Base-by-base conservation (phyloP, 2,329 filamentous ascomycete genomes). In the Whalleya microplaca region DNA sequence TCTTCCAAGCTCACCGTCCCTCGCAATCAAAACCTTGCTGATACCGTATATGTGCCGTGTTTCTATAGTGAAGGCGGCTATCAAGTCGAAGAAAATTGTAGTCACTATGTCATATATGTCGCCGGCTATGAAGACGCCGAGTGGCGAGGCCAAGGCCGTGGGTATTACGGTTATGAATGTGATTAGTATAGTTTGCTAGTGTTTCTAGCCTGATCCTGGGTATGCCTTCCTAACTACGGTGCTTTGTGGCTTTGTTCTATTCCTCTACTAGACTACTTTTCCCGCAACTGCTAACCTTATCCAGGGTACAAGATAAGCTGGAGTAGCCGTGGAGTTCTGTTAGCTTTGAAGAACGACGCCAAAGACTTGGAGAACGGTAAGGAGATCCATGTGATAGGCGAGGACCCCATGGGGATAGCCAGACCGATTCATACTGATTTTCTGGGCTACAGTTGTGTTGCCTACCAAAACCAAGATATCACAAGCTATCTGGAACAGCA, bases 91-190 rank as follows among this genome's bases (percentile, higher is more conserved):
- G 90, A 96, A 94, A 84, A 80, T 97, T 79, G 92, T 97, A 58
- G 92, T 97, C 71, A 97, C 94, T 53, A 97, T 93, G 37, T 91
- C 87, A 64, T 97, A 97, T 73, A 90, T 96, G 65, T 96, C 91
- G 3, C 91, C 92, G 3, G 91, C 91, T 64, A 97, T 97, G 92
- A 76, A 88, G 78, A 93, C 93, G 79, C 85, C 97, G 48, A 90
- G 96, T 69, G 80, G 86, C 68, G 80, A 88, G 68, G 86, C 84
- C 73, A 96, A 96, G 84, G 89, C 89, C 61, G 94, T 93, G 21
- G 93, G 92, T 60, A 97, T 97, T 73, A 96, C 92, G n/a, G 92
- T 97, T 73, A 92, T 97, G 89, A 97, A 97, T 78, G 94, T 98
- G 84, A 96, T 96, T 70, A 92, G 58, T 10, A 37, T 63, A 40